These are phyloP conservation scores for Eucalyptus sideroxylon DNA, from an alignment of 345 rosid species.

Conservation along the genomic window DNA sequence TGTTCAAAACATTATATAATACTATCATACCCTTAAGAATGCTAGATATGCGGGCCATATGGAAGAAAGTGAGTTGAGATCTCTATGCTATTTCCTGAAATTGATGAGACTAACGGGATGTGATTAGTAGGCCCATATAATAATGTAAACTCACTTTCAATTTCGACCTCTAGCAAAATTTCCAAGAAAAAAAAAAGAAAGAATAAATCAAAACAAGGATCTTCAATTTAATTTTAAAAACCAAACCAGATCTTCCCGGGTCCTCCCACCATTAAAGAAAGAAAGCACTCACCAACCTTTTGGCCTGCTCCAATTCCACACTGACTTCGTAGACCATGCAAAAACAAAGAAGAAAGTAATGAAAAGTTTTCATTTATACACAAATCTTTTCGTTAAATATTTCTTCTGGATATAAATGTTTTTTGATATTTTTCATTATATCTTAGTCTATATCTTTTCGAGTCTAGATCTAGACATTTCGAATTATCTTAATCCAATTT, in stretches of 20 bases:
- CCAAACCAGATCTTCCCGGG: neutral
- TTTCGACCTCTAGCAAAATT: too few species aligned
- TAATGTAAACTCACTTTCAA: neutral
- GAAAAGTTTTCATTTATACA: too few species aligned
- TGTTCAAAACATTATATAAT: neutral
- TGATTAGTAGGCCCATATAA: neutral
- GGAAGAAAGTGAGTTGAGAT: neutral
- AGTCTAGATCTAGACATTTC: too few species aligned
- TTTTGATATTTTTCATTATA: too few species aligned
- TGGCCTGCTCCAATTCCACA: too few species aligned
- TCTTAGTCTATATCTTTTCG: too few species aligned
- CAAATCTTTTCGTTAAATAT: too few species aligned
- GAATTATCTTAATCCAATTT: too few species aligned
- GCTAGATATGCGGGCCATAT: neutral
- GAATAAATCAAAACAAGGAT: neutral
- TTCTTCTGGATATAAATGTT: too few species aligned
- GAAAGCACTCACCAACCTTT: too few species aligned
- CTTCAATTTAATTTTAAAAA: neutral
- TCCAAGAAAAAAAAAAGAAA: neutral
- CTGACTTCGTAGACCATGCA: neutral
- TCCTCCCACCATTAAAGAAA: neutral
- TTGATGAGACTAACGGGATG: neutral
- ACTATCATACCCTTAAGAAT: neutral
- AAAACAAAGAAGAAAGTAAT: too few species aligned
- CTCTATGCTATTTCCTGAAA: neutral